Conservation (phyloP, 2,329 filamentous ascomycete genomes). For the Pyrenochaeta sp. region DNA sequence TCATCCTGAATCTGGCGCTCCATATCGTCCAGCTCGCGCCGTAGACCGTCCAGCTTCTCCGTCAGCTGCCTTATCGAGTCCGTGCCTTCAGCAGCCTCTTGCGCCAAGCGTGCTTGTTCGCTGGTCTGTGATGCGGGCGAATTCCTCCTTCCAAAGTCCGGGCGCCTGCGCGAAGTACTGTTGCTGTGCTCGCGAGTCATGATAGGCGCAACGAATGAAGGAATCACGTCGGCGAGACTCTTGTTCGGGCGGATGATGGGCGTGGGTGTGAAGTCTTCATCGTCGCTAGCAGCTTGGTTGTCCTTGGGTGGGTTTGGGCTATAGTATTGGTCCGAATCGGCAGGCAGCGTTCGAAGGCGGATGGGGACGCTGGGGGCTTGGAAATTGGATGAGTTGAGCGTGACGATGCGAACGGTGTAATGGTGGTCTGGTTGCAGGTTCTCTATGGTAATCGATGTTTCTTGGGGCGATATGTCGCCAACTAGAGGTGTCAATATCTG, state of each 20-base stretch:
- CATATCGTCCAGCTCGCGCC: conserved; percentile 83
- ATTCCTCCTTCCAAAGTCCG: conserved; percentile 75
- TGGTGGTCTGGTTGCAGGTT: conserved; percentile 86
- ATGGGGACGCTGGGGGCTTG: conserved; percentile 88
- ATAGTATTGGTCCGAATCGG: conserved; percentile 55
- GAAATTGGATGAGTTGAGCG: conserved; percentile 90
- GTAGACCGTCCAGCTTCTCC: conserved; percentile 78
- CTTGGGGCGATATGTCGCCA: conserved; percentile 81
- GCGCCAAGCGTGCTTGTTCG: conserved; percentile 41
- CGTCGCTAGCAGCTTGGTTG: conserved; percentile 38
- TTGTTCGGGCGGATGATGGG: conserved; percentile 63
- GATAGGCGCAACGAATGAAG: conserved; percentile 67
- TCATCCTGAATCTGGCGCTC: conserved; percentile 72
- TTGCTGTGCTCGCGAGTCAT: conserved; percentile 73
- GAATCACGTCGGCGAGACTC: conserved; percentile 66
- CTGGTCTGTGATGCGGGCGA: conserved; percentile 71
- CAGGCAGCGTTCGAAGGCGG: conserved; percentile 74
- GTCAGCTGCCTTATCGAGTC: conserved; percentile 75
- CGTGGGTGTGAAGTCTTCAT: conserved; percentile 59
- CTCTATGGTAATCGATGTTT: conserved; percentile 90
- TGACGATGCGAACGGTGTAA: conserved; percentile 92
- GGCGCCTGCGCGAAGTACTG: conserved; percentile 66
- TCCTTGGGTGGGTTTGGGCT: conserved; percentile 62
- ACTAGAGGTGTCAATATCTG: conserved; percentile 60
- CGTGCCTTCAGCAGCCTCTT: conserved; percentile 52